Base-by-base conservation (phyloP, 2,329 filamentous ascomycete genomes). In the Neoascochyta sp. region DNA sequence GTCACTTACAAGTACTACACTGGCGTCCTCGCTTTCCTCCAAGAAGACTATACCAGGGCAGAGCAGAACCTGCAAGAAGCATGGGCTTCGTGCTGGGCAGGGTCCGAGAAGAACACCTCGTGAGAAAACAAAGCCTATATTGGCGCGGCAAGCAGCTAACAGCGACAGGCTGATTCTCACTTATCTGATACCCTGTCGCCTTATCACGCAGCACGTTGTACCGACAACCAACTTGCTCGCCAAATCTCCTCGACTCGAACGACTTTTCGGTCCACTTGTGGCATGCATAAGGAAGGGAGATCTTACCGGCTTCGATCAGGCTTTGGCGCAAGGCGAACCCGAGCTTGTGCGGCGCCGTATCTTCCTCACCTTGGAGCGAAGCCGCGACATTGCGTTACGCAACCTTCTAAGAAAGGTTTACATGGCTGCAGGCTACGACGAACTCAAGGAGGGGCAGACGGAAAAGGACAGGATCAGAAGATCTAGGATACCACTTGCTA, bases 1-100 rank as follows among this genome's bases (percentile, higher is more conserved):
- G 89, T 95, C 22, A 95, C 90, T 0, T 98, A 95, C 68, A 90
- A 88, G 57, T 98, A 95, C 65, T 96, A 95, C 58, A 79, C 89
- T 45, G 92, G 92, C 8, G 86, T 98, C 4, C 76, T 98, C n/a
- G 76, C 81, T 35, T 98, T 98, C 58, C 65, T 98, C 4, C 89
- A 96, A 41, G 93, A 98, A 59, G 87, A 95, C 55, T 98, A 98
- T 53, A 69, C 74, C 2, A 76, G 85, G 67, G 59, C 59, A 6
- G 57, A 62, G 36, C 34, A 28, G 27, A 47, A 87, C 57, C 73
- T 98, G 12, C 83, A 80, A 3, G 76, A 81, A 56, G 90, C 92
- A 16, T 92, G 85, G 78, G 69, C 74, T n/a, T 71, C 86, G 45
- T 96, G 92, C 57, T 81, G 90, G 52, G 79, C 75, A 45, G 69